Conservation (phyloP, 768 basidiomycete genomes). For the Trametopsis cervina region DNA sequence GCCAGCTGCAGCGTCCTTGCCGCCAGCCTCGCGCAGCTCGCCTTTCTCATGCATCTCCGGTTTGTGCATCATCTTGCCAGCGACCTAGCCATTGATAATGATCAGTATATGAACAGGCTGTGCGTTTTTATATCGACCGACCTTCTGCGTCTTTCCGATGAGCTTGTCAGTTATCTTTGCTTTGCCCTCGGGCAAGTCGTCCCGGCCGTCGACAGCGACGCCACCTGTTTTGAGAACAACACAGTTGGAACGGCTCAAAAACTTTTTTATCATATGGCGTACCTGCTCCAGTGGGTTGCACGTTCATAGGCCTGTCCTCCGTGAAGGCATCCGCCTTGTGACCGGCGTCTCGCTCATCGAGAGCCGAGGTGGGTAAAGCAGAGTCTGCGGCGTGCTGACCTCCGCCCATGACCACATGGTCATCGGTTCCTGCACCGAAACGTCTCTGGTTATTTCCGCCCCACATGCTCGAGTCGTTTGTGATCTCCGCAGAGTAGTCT, state of each 20-base stretch:
- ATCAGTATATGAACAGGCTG: neutral
- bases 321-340: neutral
- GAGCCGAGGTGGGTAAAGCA: neutral
- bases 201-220: conserved; percentile 28
- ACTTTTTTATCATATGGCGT: conserved; percentile 16
- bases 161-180: conserved; percentile 45
- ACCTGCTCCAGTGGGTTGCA: conserved; percentile 24
- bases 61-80: conserved; percentile 43
- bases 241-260: neutral
- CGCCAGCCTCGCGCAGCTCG: conserved; percentile 45
- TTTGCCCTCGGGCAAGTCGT: conserved; percentile 31
- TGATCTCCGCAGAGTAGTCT: conserved; percentile 35
- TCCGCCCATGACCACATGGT: conserved; percentile 17
- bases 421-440: conserved; percentile 18
- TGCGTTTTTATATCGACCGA: conserved; percentile 12
- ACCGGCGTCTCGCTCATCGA: neutral
- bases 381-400: conserved; percentile 12
- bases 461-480: conserved; percentile 26
- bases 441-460: conserved; percentile 15
- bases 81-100: conserved; percentile 26
- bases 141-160: conserved; percentile 54
- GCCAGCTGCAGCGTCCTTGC: conserved; percentile 38
- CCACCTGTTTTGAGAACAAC: conserved; percentile 21
- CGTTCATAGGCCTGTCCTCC: conserved; percentile 29
- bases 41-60: conserved; percentile 50